Evolutionary conservation across 768 basidiomycete species (phyloP), one percentile per base, ranked within the genome.

Genomic region (Crepidotus variabilis): DNA sequence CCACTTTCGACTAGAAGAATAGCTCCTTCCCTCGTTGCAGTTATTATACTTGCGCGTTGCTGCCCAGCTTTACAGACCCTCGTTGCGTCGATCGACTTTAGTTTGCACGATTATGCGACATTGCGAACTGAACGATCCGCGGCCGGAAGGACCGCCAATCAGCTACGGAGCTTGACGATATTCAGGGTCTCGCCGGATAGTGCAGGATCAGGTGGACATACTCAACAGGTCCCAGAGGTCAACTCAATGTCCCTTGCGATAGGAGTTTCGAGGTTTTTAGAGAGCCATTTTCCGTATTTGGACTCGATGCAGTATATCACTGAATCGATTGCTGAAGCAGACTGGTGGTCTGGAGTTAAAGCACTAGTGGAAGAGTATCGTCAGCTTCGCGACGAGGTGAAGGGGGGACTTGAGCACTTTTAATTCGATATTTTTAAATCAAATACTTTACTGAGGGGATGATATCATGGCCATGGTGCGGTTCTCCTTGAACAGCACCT

Each of bases 271-370:
- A 33, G 54, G 21, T 61, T 55, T 34, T 36, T 61, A 9, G 60
- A 61, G 36, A 28, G 55, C 18, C 39, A 28, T 48, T 56, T 61
- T 14, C 60, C 57, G 20, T 10, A 47, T 10, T 43, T 43, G 39
- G 39, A 43, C 50, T 61, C 47, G 33, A 52, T 18, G n/a, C 16
- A 33, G 24, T 14, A 11, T 8, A 28, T 32, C 16, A 24, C 16
- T 33, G 21, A 36, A n/a, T 10, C 21, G 5, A 22, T n/a, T 16
- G 45, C 11, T 21, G 50, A 57, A 28, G 8, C 18, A 6, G 54
- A 46, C 6, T 61, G 60, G 60, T 61, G 60, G 60, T 21, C 32
- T 14, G 46, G 18, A 1, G 57, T 61, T 22, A 43, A 32, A 18
- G 32, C 14, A 21, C 20, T 56, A 43, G 24, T 61, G 3, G 10